Percentiles rank a stretch among this genome's conserved stretches.
Evolutionary conservation across 345 rosid genomes (phyloP).

Genomic region (Clausena lansium): DNA sequence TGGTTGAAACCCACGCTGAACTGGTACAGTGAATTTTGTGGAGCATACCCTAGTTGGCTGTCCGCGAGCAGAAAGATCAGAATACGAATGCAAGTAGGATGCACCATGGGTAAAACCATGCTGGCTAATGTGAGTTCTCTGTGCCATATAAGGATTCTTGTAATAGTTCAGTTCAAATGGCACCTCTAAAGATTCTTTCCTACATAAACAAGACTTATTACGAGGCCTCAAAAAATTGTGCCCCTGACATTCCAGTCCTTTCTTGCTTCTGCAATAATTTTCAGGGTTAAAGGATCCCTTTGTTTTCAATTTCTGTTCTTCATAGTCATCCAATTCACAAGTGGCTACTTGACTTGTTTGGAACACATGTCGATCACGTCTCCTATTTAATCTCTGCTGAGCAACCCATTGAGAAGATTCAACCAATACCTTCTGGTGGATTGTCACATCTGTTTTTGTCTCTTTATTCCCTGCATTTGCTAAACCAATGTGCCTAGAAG

Average conservation of each 20-base stretch:
- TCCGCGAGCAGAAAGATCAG: neutral
- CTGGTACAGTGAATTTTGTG: neutral
- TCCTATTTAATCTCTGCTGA: neutral
- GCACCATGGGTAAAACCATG: neutral
- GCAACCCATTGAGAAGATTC: neutral
- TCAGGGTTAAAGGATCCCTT: neutral
- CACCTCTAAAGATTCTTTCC: neutral
- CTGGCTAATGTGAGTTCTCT: neutral
- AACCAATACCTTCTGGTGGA: neutral
- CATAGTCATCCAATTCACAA: neutral
- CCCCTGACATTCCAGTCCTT: neutral
- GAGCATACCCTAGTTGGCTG: neutral
- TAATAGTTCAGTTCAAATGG: neutral
- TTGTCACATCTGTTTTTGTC: neutral
- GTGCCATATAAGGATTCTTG: neutral
- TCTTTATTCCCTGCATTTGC: neutral
- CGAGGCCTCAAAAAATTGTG: neutral
- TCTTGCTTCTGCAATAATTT: neutral
- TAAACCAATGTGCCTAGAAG: neutral
- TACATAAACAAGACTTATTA: neutral
- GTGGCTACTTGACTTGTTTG: neutral
- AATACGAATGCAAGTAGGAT: neutral
- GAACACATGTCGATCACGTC: neutral
- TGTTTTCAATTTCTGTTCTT: neutral
- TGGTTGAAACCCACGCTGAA: slow-evolving; percentile 6